Percentiles rank a stretch among this genome's conserved stretches.
These are phyloP conservation scores for Cutaneotrichosporon cyanovorans DNA, from an alignment of 1,284 basidiomycete genomes.

Conservation along the genomic window DNA sequence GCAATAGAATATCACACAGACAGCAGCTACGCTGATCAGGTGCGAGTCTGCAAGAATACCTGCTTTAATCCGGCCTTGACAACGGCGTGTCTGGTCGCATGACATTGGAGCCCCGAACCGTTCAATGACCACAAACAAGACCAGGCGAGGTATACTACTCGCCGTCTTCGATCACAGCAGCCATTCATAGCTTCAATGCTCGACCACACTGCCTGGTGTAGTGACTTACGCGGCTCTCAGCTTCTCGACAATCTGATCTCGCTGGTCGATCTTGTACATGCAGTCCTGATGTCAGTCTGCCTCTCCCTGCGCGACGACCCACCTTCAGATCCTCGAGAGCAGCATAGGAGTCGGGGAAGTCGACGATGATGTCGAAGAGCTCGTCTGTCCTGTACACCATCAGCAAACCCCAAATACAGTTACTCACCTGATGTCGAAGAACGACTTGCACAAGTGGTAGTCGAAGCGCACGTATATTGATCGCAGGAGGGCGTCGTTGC, in stretches of 20 bases:
- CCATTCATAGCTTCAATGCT: no score
- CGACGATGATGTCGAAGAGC: constrained; percentile 92
- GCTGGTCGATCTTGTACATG: constrained; percentile 36
- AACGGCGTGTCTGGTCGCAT: no score
- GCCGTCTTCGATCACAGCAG: no score
- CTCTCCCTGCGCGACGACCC: no score
- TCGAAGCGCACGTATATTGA: constrained; percentile 81
- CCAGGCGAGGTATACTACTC: no score
- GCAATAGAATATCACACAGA: no score
- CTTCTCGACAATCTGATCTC: constrained; percentile 38
- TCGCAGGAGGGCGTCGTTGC: constrained; percentile 51
- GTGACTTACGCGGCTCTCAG: constrained; percentile 36
- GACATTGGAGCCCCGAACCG: no score
- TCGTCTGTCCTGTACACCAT: constrained; percentile 77
- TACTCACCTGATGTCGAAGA: constrained; percentile 81
- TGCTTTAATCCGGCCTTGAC: no score
- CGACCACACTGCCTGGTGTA: background rate
- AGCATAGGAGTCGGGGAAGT: constrained; percentile 77
- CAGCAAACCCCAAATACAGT: no score
- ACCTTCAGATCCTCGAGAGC: constrained; percentile 85
- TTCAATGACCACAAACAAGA: no score
- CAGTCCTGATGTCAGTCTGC: constrained; percentile 25
- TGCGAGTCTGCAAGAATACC: no score
- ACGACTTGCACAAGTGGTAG: constrained; percentile 78
- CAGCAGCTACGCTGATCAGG: no score